A percentile compares a stretch with the other conserved stretches of the same genome.
Evolutionary conservation across 768 basidiomycete species (phyloP).

Genomic region (Suillus ampliporus): DNA sequence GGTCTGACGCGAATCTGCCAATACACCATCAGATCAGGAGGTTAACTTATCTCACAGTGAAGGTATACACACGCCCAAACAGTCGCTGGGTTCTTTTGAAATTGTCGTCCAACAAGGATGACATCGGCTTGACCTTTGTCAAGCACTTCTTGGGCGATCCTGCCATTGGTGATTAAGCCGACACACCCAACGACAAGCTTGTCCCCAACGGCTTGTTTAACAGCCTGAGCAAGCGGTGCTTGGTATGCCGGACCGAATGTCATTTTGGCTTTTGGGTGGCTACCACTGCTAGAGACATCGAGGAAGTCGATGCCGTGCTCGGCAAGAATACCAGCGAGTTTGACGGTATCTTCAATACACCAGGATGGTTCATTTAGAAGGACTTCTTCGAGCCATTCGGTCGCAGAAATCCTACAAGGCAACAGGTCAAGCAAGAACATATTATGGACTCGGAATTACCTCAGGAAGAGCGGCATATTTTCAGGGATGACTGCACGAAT

Average conservation of each 20-base stretch:
- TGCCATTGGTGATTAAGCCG: slow-evolving; percentile 38
- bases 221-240: slow-evolving; percentile 59
- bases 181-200: slow-evolving; percentile 37
- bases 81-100: slow-evolving; percentile 63
- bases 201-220: slow-evolving; percentile 52
- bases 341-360: slow-evolving; percentile 70
- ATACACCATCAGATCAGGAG: background rate
- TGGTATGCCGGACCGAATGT: slow-evolving; percentile 44
- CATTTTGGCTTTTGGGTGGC: slow-evolving; percentile 43
- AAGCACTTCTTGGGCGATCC: slow-evolving; percentile 50
- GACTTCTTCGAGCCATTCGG: slow-evolving; percentile 71
- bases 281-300: slow-evolving; percentile 73
- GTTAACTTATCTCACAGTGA: background rate
- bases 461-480: slow-evolving; percentile 73
- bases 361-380: slow-evolving; percentile 66
- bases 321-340: slow-evolving; percentile 62
- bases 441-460: slow-evolving; percentile 40
- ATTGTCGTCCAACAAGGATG: slow-evolving; percentile 55
- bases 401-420: slow-evolving; percentile 62
- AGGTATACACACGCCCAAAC: slow-evolving; percentile 40
- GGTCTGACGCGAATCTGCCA: slow-evolving; percentile 54
- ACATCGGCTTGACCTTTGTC: slow-evolving; percentile 50
- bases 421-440: background rate
- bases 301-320: slow-evolving; percentile 75
- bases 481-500: slow-evolving; percentile 62